Percentiles rank a stretch among this genome's conserved stretches.
Evolutionary conservation across 768 basidiomycete genomes (phyloP).

Genomic region (Amanita fuliginea): DNA sequence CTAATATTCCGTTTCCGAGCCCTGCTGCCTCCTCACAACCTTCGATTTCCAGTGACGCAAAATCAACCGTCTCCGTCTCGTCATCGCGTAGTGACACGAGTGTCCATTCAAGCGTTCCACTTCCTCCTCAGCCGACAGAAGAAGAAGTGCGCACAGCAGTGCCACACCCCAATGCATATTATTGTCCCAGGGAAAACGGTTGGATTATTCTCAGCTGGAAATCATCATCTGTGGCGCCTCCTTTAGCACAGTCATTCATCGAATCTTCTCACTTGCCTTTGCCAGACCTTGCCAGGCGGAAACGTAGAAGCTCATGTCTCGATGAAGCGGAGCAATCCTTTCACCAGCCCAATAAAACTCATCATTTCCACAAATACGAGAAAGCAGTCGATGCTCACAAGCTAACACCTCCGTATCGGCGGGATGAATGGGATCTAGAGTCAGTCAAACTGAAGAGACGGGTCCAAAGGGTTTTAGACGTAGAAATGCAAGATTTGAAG

Average conservation of each 20-base stretch:
- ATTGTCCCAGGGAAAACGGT: slow-evolving; percentile 71
- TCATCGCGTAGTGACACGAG: slow-evolving; percentile 4
- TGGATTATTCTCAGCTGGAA: slow-evolving; percentile 74
- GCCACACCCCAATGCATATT: slow-evolving; percentile 77
- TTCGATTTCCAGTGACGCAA: slow-evolving; percentile 9
- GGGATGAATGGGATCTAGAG: slow-evolving; percentile 51
- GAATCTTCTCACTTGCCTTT: slow-evolving; percentile 30
- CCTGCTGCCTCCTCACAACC: slow-evolving; percentile 16
- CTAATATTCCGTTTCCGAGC: slow-evolving; percentile 12
- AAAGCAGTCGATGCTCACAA: slow-evolving; percentile 60
- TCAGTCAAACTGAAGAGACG: slow-evolving; percentile 43
- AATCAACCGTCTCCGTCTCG: slow-evolving; percentile 7
- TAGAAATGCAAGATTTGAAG: slow-evolving; percentile 4
- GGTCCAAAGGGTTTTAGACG: slow-evolving; percentile 20
- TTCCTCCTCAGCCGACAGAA: slow-evolving; percentile 32
- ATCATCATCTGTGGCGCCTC: slow-evolving; percentile 48
- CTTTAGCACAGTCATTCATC: slow-evolving; percentile 45
- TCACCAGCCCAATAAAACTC: slow-evolving; percentile 46
- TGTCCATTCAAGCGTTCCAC: slow-evolving; percentile 10
- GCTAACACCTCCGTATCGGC: slow-evolving; percentile 48
- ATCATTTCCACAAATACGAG: slow-evolving; percentile 73
- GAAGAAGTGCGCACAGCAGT: slow-evolving; percentile 59
- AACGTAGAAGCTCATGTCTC: slow-evolving; percentile 38
- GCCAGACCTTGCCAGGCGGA: slow-evolving; percentile 45
- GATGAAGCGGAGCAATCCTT: slow-evolving; percentile 36